Evolutionary conservation across 768 basidiomycete species (phyloP), one percentile per base, ranked within the genome.

Genomic region (Kwoniella sp.): DNA sequence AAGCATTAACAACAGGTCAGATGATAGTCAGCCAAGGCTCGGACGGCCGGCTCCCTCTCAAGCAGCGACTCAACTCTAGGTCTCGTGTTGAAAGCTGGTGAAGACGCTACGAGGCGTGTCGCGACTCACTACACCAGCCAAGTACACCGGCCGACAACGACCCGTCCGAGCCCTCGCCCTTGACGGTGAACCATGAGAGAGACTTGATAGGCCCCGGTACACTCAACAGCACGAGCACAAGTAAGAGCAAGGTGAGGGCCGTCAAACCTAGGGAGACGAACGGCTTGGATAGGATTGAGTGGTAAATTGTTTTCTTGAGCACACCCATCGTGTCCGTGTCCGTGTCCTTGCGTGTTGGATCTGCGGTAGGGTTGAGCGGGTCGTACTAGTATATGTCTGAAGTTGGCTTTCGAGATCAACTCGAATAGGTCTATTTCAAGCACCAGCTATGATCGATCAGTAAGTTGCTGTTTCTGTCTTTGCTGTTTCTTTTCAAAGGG

Each of bases 141-240:
- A 70, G 37, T 0, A 79, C 75, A 55, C 79, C 79, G 2, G 76
- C 71, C 7, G 22, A 73, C 25, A 81, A 30, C 4, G 53, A 31
- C 0, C 65, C 67, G 17, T 59, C 61, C 1, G 57, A 58, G 0
- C 63, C 62, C 4, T 70, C 61, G 4, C 60, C 71, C 15, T 66
- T 65, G 34, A 81, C 67, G 17, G 52, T 41, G 69, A 81, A 81
- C 79, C 79, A 81, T 57, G 74, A 78, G 51, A 81, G 34, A 1
- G 73, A 68, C 58, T 78, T 77, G 61, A 78, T 76, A 23, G 79
- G 79, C 30, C 79, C 79, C 2, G 79, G 79, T 1, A 81, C 79
- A 9, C 75, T 74, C 0, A 81, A 63, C 4, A 81, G 65, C 4
- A 81, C 76, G 1, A 81, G 56, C 13, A 81, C 72, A 1, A 79